These are phyloP conservation scores for Gonium pectorale DNA, from an alignment of 139 green algal species.

Conservation along the genomic window DNA sequence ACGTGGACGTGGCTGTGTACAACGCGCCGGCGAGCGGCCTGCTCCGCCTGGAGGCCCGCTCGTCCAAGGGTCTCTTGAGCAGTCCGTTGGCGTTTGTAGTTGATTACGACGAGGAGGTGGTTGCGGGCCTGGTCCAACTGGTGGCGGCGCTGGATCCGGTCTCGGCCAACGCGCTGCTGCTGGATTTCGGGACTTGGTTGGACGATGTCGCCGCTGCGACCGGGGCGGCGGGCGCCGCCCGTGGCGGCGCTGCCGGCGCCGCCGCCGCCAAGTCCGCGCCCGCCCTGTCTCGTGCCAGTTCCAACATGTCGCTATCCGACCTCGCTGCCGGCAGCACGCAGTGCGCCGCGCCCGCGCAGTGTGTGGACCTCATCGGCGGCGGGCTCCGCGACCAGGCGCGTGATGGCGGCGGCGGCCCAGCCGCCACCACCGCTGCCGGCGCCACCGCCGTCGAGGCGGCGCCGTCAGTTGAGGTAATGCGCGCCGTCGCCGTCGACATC, in stretches of 20 bases:
- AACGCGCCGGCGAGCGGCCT: not conserved
- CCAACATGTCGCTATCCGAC: no score
- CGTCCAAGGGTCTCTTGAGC: not conserved
- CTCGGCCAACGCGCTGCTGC: constrained; percentile 18
- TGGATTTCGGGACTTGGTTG: constrained; percentile 20
- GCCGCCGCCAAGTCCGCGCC: no score
- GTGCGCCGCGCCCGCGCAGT: no score
- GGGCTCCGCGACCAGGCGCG: not conserved
- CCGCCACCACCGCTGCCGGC: not conserved
- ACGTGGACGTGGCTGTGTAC: constrained; percentile 5
- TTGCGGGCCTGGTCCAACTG: not conserved
- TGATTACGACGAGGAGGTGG: not conserved
- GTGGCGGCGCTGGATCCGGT: not conserved
- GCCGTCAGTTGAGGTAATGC: not conserved
- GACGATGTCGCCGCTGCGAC: not conserved
- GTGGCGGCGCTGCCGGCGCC: not conserved
- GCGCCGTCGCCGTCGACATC: constrained; percentile 2
- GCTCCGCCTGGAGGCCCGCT: not conserved
- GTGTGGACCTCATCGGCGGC: no score
- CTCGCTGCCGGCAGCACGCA: no score
- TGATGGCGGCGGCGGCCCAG: not conserved
- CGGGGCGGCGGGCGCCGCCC: not conserved
- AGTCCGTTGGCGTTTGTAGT: not conserved
- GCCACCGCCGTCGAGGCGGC: no score
- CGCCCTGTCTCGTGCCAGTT: no score